Evolutionary conservation across 371 early-diverging fungal genomes (phyloP), one percentile per base, ranked within the genome.

Genomic region (Syncephalastrum monosporum): DNA sequence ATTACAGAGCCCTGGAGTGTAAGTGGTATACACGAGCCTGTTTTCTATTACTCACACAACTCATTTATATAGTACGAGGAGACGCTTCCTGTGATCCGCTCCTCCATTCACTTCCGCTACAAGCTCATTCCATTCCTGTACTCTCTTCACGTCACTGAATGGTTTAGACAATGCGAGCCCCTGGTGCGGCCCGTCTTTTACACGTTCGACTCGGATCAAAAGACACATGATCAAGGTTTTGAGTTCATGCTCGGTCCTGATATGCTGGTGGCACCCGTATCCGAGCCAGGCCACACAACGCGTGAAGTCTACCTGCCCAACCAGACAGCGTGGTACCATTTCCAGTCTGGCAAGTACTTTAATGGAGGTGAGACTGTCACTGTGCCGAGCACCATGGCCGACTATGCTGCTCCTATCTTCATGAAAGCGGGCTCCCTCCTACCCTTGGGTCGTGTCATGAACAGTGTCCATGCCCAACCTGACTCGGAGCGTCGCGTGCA

Each of bases 1-100:
- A 61, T 82, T 0, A 86, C 87, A 10, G 84, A 82, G 55, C 84
- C 81, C 19, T 84, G 87, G 85, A 86, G 82, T 79, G 74, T 77
- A 68, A 61, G 43, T 16, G 23, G 23, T 24, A 44, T n/a, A 2
- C 24, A 19, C 8, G 15, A 1, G 14, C 14, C 23, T 23, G 15
- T 6, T 25, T 17, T 25, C 60, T 16, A 10, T 24, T 50, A 25
- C 4, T 56, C 52, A 21, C 25, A 38, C 33, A 25, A 6, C 12
- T 27, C 25, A 21, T 21, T 42, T 47, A 21, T 19, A 6, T 56
- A 72, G 72, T 81, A 67, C 48, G 65, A 67, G 41, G 67, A 82
- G 59, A 64, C 71, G 4, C 19, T 81, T 5, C 79, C 75, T 21
- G 72, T 71, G 4, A 79, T 86, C 29, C 76, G 84, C 10, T 71